Conservation (phyloP, 2,329 filamentous ascomycete genomes). For the Fonsecaea pedrosoi region DNA sequence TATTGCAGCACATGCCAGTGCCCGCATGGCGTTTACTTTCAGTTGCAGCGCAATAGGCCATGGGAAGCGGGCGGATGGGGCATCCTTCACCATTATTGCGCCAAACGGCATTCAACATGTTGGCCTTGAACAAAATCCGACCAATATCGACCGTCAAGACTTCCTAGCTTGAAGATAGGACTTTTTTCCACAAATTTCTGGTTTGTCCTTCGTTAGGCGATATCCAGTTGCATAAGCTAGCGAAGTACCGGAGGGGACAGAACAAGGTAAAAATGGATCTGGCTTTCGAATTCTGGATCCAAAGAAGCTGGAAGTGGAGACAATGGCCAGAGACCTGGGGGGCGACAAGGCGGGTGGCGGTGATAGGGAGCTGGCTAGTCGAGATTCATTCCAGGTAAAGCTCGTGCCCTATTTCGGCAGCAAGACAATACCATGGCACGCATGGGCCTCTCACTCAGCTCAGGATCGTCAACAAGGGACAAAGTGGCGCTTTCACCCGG, state of each 20-base stretch:
- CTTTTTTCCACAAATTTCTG: constrained; percentile 3
- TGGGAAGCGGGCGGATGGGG: not conserved
- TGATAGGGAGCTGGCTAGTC: constrained; percentile 12
- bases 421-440: constrained; percentile 11
- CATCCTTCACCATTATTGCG: not conserved
- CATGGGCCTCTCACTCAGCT: constrained; percentile 10
- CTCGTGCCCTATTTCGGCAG: constrained; percentile 16
- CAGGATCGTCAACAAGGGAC: constrained; percentile 7
- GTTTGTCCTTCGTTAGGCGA: not conserved
- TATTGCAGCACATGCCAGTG: not conserved
- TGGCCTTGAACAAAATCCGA: not conserved
- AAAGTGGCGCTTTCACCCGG: not conserved
- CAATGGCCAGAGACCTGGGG: not conserved
- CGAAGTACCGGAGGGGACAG: constrained; percentile 9
- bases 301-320: constrained; percentile 21
- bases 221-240: constrained; percentile 11
- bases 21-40: not conserved
- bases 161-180: constrained; percentile 11
- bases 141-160: not conserved
- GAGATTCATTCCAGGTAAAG: constrained; percentile 8
- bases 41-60: not conserved
- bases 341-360: constrained; percentile 16
- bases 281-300: not conserved
- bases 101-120: not conserved
- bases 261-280: constrained; percentile 14